Percentiles rank a stretch among this genome's conserved stretches.
Conservation (phyloP, 1,284 basidiomycete species). For the Trichosporon sp. region DNA sequence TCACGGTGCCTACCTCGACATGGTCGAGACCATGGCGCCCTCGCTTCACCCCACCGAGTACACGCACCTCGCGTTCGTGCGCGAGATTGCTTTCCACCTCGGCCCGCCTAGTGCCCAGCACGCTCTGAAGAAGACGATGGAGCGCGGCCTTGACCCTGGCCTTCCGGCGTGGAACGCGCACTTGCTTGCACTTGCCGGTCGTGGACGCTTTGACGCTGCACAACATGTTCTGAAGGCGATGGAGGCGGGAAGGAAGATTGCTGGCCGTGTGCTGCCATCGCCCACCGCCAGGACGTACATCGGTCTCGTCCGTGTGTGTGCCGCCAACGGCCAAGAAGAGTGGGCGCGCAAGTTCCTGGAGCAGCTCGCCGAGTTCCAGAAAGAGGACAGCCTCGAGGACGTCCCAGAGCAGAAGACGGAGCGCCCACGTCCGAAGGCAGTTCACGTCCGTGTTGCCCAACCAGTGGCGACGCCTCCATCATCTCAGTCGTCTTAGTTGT, state of each 20-base stretch:
- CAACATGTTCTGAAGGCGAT: conserved; percentile 35
- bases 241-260: conserved; percentile 26
- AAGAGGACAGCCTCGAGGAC: conserved; percentile 11
- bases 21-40: conserved; percentile 26
- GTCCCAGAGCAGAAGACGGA: background rate
- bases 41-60: conserved; percentile 34
- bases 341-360: conserved; percentile 19
- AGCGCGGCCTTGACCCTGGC: conserved; percentile 30
- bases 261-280: conserved; percentile 13
- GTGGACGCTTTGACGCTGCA: conserved; percentile 32
- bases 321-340: conserved; percentile 9
- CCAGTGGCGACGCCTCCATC: background rate
- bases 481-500: background rate
- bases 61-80: conserved; percentile 40
- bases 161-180: conserved; percentile 36
- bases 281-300: conserved; percentile 26
- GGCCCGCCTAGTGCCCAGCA: conserved; percentile 32
- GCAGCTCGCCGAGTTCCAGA: conserved; percentile 18
- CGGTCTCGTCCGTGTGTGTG: conserved; percentile 24
- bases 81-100: conserved; percentile 31
- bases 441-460: background rate
- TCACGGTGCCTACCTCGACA: conserved; percentile 34
- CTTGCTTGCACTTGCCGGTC: conserved; percentile 33
- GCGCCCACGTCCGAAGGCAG: background rate
- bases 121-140: conserved; percentile 30